phyloP scores from a whole-genome alignment of 2,329 filamentous ascomycete genomes.

The Exophiala sideris region DNA sequence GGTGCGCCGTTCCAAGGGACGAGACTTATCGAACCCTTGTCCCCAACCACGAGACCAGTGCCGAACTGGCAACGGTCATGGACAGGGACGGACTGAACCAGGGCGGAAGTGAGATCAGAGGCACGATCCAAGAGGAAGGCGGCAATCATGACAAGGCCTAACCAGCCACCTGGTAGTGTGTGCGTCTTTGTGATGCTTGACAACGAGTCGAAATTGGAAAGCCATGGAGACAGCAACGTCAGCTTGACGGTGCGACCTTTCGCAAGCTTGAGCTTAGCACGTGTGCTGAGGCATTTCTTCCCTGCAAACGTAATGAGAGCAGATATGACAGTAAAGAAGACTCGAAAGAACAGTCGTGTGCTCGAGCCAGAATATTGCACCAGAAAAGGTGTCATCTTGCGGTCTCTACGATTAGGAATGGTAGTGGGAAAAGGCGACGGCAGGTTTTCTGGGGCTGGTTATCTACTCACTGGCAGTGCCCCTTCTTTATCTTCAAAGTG shows the following conservation, averaged over 20 bases:
- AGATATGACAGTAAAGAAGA: constrained; percentile 3
- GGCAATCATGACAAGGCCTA: constrained; percentile 5
- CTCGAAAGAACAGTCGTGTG: constrained; percentile 4
- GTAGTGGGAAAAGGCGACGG: too few relatives aligned
- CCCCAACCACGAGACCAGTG: constrained; percentile 3
- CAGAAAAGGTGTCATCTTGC: background rate
- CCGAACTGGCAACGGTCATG: constrained; percentile 5
- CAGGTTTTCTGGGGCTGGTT: too few relatives aligned
- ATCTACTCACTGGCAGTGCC: too few relatives aligned
- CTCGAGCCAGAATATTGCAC: constrained; percentile 4
- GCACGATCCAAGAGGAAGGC: constrained; percentile 3
- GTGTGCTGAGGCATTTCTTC: background rate
- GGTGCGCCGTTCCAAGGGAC: constrained; percentile 7
- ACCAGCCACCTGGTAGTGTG: constrained; percentile 7
- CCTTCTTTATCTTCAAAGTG: too few relatives aligned
- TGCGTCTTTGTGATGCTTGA: background rate
- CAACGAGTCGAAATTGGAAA: constrained; percentile 1
- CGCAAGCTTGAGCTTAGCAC: constrained; percentile 6
- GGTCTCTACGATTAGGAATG: too few relatives aligned
- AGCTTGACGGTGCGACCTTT: constrained; percentile 3
- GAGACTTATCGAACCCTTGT: background rate
- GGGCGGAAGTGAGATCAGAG: constrained; percentile 6
- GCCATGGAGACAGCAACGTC: constrained; percentile 2
- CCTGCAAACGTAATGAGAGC: constrained; percentile 4
- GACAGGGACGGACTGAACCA: constrained; percentile 4